Evolutionary conservation across 305 asterid species (phyloP), one percentile per base, ranked within the genome.

Genomic region (Ajuga reptans): DNA sequence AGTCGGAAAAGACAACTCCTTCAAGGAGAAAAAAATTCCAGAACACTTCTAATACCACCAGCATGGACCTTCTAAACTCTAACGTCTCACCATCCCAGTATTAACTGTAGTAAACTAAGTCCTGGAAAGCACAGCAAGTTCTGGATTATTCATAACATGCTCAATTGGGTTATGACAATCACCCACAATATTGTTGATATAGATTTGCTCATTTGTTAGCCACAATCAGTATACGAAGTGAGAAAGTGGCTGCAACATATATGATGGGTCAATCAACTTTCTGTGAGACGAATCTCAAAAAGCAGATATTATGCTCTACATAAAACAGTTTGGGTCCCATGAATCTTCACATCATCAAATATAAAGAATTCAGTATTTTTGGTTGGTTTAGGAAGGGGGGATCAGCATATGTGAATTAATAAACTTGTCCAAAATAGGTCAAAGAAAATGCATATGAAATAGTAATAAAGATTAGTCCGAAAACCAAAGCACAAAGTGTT

Each of bases 391-490:
- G 45, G 3, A 0, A 8, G 50, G 46, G 12, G 59, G 52, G 12
- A 36, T 36, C 59, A 52, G 18, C 16, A 6, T 60, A 15, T 34
- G 45, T 59, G 3, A 33, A 41, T 3, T 14, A 41, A 41, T 49
- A 36, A 50, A 21, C 53, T 64, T 36, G 9, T 42, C 46, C 43
- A 65, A 73, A 61, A 73, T 36, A 62, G 10, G 63, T n/a, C 47
- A 72, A 41, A 9, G 53, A 33, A 75, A 39, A 63, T 56, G 39
- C 47, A 21, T 49, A 3, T 11, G 45, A 46, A 65, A 63, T 69
- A 49, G 59, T 53, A 49, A 34, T 47, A 61, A 24, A 34, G 53
- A 60, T 24, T 68, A 14, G 51, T 36, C 61, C 58, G 45, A 46
- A 53, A 31, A 37, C 45, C 36, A 29, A 37, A 64, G 21, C 12